Conservation (phyloP, 2,329 filamentous ascomycete genomes). For the Gnomoniopsis smithogilvyi region DNA sequence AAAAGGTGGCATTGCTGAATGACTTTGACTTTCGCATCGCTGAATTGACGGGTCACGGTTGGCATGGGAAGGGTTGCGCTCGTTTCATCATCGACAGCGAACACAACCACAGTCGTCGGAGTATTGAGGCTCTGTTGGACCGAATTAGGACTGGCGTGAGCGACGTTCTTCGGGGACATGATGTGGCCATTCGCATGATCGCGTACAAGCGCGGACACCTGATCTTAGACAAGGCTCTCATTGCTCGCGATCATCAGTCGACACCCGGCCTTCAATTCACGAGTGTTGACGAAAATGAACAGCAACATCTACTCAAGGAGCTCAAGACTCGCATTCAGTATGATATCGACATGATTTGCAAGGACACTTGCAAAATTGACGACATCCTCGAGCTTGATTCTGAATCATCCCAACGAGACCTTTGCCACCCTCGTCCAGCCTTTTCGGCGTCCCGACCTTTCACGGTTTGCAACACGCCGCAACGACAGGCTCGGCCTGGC, state of each 20-base stretch:
- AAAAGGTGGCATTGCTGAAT: conserved; percentile 36
- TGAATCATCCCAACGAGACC: conserved; percentile 3
- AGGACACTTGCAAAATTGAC: conserved; percentile 47
- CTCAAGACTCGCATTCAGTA: conserved; percentile 43
- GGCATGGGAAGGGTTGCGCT: conserved; percentile 44
- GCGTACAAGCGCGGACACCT: conserved; percentile 52
- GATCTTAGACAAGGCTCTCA: conserved; percentile 46
- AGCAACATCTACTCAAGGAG: conserved; percentile 33
- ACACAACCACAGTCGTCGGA: conserved; percentile 40
- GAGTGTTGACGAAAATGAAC: conserved; percentile 1
- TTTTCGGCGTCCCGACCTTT: conserved; percentile 1
- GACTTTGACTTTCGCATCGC: conserved; percentile 48
- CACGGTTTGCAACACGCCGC: conserved; percentile 1
- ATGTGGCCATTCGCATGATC: conserved; percentile 43
- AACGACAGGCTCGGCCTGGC: neutral
- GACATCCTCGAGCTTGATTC: conserved; percentile 27
- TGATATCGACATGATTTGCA: conserved; percentile 48
- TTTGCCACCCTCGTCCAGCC: neutral
- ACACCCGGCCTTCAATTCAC: conserved; percentile 16
- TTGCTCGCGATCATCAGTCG: conserved; percentile 33
- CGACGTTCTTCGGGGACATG: conserved; percentile 44
- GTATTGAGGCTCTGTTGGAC: conserved; percentile 46
- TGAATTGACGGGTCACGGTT: conserved; percentile 43
- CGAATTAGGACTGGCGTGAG: conserved; percentile 48
- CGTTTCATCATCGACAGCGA: conserved; percentile 40